These are phyloP conservation scores for Pythium brachiatum DNA, from an alignment of 352 stramenopile species.

Conservation along the genomic window DNA sequence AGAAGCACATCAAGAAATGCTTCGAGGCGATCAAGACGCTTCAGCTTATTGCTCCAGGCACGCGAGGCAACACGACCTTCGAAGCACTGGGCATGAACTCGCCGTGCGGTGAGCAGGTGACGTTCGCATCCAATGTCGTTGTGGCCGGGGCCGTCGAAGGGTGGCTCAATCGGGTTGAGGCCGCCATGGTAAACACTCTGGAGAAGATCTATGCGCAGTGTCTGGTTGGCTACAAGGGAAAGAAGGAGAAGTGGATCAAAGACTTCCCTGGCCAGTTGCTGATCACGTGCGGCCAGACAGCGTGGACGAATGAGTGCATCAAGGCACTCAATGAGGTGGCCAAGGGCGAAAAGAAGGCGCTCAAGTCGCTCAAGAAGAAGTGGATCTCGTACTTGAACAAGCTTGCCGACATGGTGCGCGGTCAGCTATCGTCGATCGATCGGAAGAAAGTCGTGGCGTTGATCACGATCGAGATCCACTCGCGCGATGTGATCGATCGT, in stretches of 20 bases:
- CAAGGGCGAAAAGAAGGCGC: conserved; percentile 89
- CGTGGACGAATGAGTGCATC: conserved; percentile 92
- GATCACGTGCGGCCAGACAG: conserved; percentile 91
- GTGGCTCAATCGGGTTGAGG: conserved; percentile 85
- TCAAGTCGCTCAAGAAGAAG: conserved; percentile 93
- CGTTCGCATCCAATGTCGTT: conserved; percentile 84
- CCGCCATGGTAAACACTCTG: conserved; percentile 81
- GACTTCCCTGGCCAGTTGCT: conserved; percentile 91
- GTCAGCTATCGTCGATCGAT: conserved; percentile 85
- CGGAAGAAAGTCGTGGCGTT: conserved; percentile 96
- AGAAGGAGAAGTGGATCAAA: conserved; percentile 96
- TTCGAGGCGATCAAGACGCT: conserved; percentile 90
- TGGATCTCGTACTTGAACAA: conserved; percentile 94
- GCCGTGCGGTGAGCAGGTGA: conserved; percentile 84
- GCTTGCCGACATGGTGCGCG: conserved; percentile 91
- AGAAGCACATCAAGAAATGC: conserved; percentile 92
- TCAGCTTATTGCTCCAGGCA: conserved; percentile 55
- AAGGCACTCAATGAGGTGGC: conserved; percentile 91
- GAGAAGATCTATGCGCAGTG: conserved; percentile 86
- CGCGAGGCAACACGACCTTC: conserved; percentile 79
- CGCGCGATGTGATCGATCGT: conserved; percentile 93
- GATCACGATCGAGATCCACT: conserved; percentile 97
- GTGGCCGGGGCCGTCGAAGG: conserved; percentile 89
- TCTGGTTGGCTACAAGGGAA: conserved; percentile 86
- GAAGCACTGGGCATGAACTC: conserved; percentile 90